Evolutionary conservation across 495 filamentous ascomycete species (phyloP), one percentile per base, ranked within the genome.

Genomic region (Trichoderma parareesei): DNA sequence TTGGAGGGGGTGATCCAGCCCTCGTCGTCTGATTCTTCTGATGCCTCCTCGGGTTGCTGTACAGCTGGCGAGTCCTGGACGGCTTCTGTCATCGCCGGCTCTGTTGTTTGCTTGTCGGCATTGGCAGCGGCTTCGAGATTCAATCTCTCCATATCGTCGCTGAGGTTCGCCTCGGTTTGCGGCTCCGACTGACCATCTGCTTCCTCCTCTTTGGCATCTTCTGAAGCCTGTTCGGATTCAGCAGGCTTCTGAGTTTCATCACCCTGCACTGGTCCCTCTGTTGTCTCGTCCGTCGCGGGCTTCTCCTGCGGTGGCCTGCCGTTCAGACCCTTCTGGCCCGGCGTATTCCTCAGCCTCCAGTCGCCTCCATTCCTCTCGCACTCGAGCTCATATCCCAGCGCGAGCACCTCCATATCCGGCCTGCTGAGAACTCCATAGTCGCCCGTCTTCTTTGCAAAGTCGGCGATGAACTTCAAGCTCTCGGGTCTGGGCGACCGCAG

Each of bases 1-100:
- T 98, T 98, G 53, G 87, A 85, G 2, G 95, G 91, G 1, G 95
- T 98, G 67, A 99, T 98, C 95, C 94, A 98, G 70, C 89, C 91
- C 9, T 79, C 84, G 64, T 92, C 90, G 3, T 83, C 84, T 20
- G 81, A 76, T 9, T 81, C 84, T 5, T 79, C 78, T 57, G 53
- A 11, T 4, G 14, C 53, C 55, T 83, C 81, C 18, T 76, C 77
- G 14, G 78, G 77, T 11, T 73, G 69, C 46, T 67, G 57, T 2
- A 40, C 61, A 20, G 41, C 46, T 14, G 62, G 48, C 33, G 13
- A 48, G 35, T 46, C n/a, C 20, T 63, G n/a, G 40, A 46, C 43
- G 7, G 33, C 61, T 7, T 62, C 69, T 0, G 67, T 62, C 16
- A 37, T 44, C 1, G 42, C 43, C 5, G 63, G 63, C 37, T 69